Conservation (phyloP, 1,284 basidiomycete species). For the Cryptococcus sp. region DNA sequence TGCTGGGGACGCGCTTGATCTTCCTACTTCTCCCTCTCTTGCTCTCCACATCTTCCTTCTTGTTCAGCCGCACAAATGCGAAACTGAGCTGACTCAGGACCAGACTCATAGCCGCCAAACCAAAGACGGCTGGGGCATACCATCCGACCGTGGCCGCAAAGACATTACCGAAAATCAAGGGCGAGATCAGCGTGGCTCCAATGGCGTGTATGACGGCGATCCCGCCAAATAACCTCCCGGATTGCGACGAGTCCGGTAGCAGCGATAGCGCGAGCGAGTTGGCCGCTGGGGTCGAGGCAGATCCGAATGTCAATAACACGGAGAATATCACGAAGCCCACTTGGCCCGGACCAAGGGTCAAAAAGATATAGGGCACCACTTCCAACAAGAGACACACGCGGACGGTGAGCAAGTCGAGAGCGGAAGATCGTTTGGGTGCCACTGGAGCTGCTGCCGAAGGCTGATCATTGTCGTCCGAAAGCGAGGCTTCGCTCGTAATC, state of each 20-base stretch:
- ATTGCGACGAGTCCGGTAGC: constrained; percentile 40
- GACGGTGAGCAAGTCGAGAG: constrained; percentile 46
- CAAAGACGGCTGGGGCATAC: constrained; percentile 47
- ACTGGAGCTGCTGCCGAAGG: constrained; percentile 8
- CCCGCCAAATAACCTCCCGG: constrained; percentile 51
- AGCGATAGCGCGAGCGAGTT: constrained; percentile 50
- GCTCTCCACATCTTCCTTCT: constrained; percentile 9
- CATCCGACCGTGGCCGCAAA: constrained; percentile 43
- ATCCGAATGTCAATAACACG: constrained; percentile 37
- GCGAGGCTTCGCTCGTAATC: constrained; percentile 2
- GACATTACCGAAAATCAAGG: constrained; percentile 44
- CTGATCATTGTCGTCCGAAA: constrained; percentile 3
- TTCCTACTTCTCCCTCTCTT: constrained; percentile 34
- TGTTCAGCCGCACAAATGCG: constrained; percentile 28
- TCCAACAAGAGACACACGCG: constrained; percentile 58
- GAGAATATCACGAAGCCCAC: constrained; percentile 41
- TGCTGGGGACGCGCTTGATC: constrained; percentile 34
- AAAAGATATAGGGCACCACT: constrained; percentile 58
- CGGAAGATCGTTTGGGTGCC: constrained; percentile 32
- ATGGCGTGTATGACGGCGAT: constrained; percentile 46
- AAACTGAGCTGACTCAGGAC: constrained; percentile 27
- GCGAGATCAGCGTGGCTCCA: constrained; percentile 42
- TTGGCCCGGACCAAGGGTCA: constrained; percentile 48
- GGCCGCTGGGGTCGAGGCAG: constrained; percentile 37
- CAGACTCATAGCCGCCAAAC: constrained; percentile 31